A percentile compares a stretch with the other conserved stretches of the same genome.
Evolutionary conservation across 225 moss, liverwort and hornwort species (phyloP).

Genomic region (Physcomitrellopsis africana): DNA sequence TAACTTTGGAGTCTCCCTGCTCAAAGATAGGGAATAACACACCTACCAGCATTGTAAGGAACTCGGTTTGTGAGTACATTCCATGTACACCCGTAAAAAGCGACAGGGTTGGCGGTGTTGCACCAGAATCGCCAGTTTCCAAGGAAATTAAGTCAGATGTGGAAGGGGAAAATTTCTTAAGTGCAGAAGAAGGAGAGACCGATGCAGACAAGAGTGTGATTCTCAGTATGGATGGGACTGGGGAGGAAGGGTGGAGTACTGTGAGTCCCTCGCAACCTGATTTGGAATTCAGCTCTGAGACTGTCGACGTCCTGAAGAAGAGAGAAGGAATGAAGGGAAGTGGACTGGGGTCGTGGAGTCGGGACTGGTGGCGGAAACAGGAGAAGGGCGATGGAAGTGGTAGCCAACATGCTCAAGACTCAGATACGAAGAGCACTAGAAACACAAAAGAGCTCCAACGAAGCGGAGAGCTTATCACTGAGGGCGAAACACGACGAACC

Average conservation of each 20-base stretch:
- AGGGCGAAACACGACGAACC: conserved; percentile 49
- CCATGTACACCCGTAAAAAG: neutral
- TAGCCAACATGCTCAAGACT: conserved; percentile 59
- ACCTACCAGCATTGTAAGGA: conserved; percentile 34
- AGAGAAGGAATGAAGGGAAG: conserved; percentile 34
- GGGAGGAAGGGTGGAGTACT: conserved; percentile 91
- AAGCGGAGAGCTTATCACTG: conserved; percentile 61
- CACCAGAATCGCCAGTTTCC: conserved; percentile 37
- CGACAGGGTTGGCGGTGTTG: conserved; percentile 12
- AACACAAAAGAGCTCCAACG: conserved; percentile 46
- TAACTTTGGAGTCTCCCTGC: conserved; percentile 48
- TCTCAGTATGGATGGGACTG: conserved; percentile 51
- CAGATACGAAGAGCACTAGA: conserved; percentile 64
- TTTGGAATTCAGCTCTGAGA: conserved; percentile 69
- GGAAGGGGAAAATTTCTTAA: conserved; percentile 57
- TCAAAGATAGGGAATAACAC: conserved; percentile 50
- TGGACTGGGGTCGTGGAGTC: conserved; percentile 63
- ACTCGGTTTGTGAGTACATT: neutral
- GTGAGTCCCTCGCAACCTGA: conserved; percentile 93
- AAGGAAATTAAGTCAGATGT: conserved; percentile 44
- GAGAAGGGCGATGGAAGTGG: conserved; percentile 43
- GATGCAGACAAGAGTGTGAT: conserved; percentile 54
- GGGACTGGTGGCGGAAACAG: conserved; percentile 96
- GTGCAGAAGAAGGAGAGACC: conserved; percentile 67
- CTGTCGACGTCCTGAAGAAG: conserved; percentile 46